Evolutionary conservation across 371 early-diverging fungal genomes (phyloP), one percentile per base, ranked within the genome.

Genomic region (Rhizomucor miehei): DNA sequence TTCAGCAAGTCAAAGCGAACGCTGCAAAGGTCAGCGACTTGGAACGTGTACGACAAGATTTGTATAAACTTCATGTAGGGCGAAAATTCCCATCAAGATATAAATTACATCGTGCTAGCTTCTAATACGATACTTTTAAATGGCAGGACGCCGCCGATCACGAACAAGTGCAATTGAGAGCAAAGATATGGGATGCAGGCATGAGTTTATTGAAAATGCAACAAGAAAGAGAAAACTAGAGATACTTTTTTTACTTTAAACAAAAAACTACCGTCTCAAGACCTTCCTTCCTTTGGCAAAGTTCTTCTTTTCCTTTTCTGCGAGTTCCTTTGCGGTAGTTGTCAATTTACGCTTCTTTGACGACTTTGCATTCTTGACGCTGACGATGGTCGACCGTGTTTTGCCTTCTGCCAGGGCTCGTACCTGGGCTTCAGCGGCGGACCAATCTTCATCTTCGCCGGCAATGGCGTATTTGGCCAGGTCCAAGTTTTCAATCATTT

Each of bases 401-500:
- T 61, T 69, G 6, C 71, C 77, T 8, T 61, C 44, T 9, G 62
- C 35, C 37, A 74, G 23, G 1, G 77, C 75, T 52, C 73, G 72
- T 38, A 88, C 74, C 57, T 85, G 86, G 0, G 70, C 63, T 60
- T 81, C 77, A 9, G 86, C 89, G 48, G 63, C 59, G 1, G 76
- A 53, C 89, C 91, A 93, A 44, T 90, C 90, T 43, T 86, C 74
- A 8, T 84, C 81, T 20, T 77, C 78, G 19, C 84, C 89, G n/a
- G 78, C 81, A 56, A 92, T 90, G 2, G 89, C 88, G 58, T 85
- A 89, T 57, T 85, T 76, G 14, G 73, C 68, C 16, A 92, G 63
- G 68, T 95, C 90, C 48, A 95, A 72, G 23, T 87, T 72, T 45
- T 90, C 85, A 56, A 97, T 84, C 44, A 95, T 63, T 49, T 93